These are phyloP conservation scores for Geotrichum bryndzae DNA, from an alignment of 1,139 yeast genomes.

Conservation along the genomic window DNA sequence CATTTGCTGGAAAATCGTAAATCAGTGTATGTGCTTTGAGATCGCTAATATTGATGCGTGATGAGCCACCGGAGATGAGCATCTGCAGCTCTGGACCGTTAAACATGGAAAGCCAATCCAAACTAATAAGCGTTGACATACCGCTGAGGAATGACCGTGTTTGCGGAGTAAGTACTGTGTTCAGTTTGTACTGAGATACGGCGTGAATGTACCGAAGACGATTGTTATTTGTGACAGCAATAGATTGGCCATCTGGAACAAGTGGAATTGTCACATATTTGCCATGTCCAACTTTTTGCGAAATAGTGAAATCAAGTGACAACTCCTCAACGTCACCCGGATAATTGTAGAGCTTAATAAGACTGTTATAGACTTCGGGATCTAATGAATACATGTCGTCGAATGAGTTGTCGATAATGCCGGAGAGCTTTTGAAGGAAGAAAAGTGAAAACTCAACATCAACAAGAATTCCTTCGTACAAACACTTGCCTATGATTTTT, in stretches of 20 bases:
- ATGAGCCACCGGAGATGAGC: constrained; percentile 76
- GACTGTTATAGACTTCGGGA: constrained; percentile 54
- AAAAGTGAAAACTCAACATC: constrained; percentile 85
- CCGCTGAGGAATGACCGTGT: constrained; percentile 66
- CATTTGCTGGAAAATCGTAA: constrained; percentile 59
- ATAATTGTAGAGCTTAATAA: constrained; percentile 59
- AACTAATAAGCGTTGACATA: constrained; percentile 57
- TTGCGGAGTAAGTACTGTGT: constrained; percentile 54
- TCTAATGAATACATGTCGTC: constrained; percentile 77
- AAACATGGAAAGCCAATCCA: constrained; percentile 77
- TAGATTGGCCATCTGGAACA: constrained; percentile 51
- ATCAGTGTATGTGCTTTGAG: constrained; percentile 57
- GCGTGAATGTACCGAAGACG: constrained; percentile 70
- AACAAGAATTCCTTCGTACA: constrained; percentile 76
- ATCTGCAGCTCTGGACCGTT: constrained; percentile 77
- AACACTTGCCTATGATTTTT: constrained; percentile 76
- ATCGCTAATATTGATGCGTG: constrained; percentile 64
- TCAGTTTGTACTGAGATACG: constrained; percentile 72
- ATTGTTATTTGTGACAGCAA: constrained; percentile 55
- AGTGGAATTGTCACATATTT: constrained; percentile 48
- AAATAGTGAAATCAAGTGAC: constrained; percentile 60
- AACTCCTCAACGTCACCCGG: constrained; percentile 52
- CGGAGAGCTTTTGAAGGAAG: constrained; percentile 65
- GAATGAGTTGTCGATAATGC: constrained; percentile 49
- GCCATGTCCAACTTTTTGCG: constrained; percentile 41